A percentile compares a stretch with the other conserved stretches of the same genome.
Conservation (phyloP, 2,329 filamentous ascomycete genomes). For the Mycosphaerella sp. region DNA sequence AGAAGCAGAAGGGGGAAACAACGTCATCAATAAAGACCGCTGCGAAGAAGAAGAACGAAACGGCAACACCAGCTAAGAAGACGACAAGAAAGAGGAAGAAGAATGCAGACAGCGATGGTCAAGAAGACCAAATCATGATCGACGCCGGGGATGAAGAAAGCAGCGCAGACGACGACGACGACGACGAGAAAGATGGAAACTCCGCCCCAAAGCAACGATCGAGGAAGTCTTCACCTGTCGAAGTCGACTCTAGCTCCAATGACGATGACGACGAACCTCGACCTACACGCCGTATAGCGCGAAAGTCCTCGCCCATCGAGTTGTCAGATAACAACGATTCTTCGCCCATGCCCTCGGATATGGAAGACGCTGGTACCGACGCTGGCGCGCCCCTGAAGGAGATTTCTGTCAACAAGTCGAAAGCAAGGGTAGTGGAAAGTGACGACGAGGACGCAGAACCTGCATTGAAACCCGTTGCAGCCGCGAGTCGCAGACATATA, state of each 20-base stretch:
- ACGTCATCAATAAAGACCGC: conserved; percentile 1
- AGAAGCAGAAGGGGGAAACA: conserved; percentile 2
- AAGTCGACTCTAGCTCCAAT: neutral
- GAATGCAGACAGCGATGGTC: conserved; percentile 11
- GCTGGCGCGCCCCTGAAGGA: conserved; percentile 17
- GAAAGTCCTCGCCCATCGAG: conserved; percentile 13
- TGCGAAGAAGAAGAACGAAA: conserved; percentile 16
- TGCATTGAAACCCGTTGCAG: conserved; percentile 32
- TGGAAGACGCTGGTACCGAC: conserved; percentile 12
- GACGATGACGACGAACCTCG: neutral
- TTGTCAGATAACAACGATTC: conserved; percentile 14
- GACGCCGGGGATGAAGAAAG: conserved; percentile 12
- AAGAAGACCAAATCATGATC: conserved; percentile 21
- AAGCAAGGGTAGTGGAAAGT: conserved; percentile 34
- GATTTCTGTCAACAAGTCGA: conserved; percentile 35
- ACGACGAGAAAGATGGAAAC: neutral
- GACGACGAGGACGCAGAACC: conserved; percentile 39
- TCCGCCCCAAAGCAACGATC: neutral
- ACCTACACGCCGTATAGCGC: neutral
- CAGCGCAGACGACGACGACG: conserved; percentile 1
- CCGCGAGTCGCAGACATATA: conserved; percentile 28
- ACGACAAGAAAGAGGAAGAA: conserved; percentile 14
- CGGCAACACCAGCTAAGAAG: conserved; percentile 13
- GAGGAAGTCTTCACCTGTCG: neutral
- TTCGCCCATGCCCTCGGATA: conserved; percentile 12